Evolutionary conservation across 495 filamentous ascomycete genomes (phyloP), one percentile per base, ranked within the genome.

Genomic region (Lasiosphaeriaceae sp.): DNA sequence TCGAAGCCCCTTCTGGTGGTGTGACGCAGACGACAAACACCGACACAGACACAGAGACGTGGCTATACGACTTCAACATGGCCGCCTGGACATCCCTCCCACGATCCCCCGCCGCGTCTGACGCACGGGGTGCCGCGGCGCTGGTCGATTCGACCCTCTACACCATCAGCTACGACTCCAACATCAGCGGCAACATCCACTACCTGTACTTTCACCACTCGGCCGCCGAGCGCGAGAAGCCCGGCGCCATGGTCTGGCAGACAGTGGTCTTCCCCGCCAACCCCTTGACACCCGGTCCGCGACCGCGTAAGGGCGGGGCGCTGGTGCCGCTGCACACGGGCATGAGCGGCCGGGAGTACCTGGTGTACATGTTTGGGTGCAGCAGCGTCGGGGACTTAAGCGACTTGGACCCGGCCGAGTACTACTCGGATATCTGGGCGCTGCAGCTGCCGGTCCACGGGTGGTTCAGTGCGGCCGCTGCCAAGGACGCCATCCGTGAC

Each of bases 331-430:
- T 83, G n/a, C 69, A 60, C 1, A 81, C 78, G 0, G 78, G 80
- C 12, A 68, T 77, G 22, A n/a, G n/a, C n/a, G 81, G 80, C 11
- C 68, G 81, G 9, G 62, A 73, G 17, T 84, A 81, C 58, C 70
- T 84, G 7, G 59, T 81, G 0, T 83, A 80, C 64, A 68, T 82
- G 61, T 70, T 83, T 26, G 80, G 80, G 2, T 57, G 67, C 65
- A 49, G 56, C 52, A 41, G 46, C 29, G 41, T 39, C 4, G 4
- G 26, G 34, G 29, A 48, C 9, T 41, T 17, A 0, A 44, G 31
- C 19, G 22, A 52, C 23, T 34, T 50, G 24, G 16, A 35, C 19
- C 50, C 57, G 60, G 43, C 39, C 24, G 20, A 62, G n/a, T 65
- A 46, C 12, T 72, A 64, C 61, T 70, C 65, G 50, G 80, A 81